Percentiles rank a stretch among this genome's conserved stretches.
These are phyloP conservation scores for Marasmius sp. DNA, from an alignment of 1,284 basidiomycete genomes.

Conservation along the genomic window DNA sequence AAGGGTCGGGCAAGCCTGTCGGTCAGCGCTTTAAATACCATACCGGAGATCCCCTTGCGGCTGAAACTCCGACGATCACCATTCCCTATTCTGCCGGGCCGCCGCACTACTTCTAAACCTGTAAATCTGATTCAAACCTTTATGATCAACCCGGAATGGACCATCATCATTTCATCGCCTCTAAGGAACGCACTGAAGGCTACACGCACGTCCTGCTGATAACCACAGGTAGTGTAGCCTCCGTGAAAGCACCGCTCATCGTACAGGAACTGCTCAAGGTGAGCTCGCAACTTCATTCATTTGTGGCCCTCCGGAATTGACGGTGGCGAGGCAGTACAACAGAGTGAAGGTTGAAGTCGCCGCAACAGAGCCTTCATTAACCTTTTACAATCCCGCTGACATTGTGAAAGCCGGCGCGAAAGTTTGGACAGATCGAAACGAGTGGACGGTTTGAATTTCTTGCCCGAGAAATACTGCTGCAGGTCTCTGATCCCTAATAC, in stretches of 20 bases:
- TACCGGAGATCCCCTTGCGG: not conserved
- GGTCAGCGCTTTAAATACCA: not conserved
- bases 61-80: no score
- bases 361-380: slow-evolving; percentile 75
- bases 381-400: slow-evolving; percentile 69
- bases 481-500: not conserved
- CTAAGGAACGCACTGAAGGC: slow-evolving; percentile 41
- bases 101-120: no score
- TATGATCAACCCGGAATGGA: not conserved
- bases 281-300: slow-evolving; percentile 25
- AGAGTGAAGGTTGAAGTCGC: slow-evolving; percentile 85
- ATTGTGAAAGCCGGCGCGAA: slow-evolving; percentile 56
- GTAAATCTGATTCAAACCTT: no score
- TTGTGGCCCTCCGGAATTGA: slow-evolving; percentile 5
- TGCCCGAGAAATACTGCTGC: not conserved
- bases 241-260: slow-evolving; percentile 90
- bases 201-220: slow-evolving; percentile 79
- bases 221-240: slow-evolving; percentile 91
- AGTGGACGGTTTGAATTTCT: slow-evolving; percentile 71
- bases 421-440: slow-evolving; percentile 90
- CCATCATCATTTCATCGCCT: slow-evolving; percentile 38
- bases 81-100: no score
- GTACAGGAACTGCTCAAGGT: slow-evolving; percentile 76
- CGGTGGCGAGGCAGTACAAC: slow-evolving; percentile 47
- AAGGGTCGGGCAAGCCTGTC: not conserved